Conservation (phyloP, 2,329 filamentous ascomycete species). For the Blastomyces parvus region DNA sequence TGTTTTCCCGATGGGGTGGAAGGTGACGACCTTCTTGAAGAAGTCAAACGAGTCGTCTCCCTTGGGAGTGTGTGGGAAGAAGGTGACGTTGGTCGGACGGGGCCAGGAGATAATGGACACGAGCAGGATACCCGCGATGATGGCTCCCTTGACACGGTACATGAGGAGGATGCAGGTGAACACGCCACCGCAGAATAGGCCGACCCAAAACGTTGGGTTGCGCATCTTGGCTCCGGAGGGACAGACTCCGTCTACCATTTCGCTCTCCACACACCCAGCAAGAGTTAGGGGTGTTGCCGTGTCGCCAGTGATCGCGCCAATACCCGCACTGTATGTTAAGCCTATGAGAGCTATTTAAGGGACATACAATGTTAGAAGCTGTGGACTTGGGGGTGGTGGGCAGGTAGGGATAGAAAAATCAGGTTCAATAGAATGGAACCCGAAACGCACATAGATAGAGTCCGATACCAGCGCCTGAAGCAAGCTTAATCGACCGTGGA, state of each 20-base stretch:
- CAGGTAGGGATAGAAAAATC: neutral
- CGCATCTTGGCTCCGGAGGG: slow-evolving; percentile 63
- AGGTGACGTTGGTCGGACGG: slow-evolving; percentile 62
- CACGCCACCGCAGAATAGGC: slow-evolving; percentile 76
- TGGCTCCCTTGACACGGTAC: slow-evolving; percentile 77
- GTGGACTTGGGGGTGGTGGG: neutral
- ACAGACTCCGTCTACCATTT: slow-evolving; percentile 47
- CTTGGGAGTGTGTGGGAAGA: slow-evolving; percentile 62
- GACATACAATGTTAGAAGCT: neutral
- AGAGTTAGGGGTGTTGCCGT: slow-evolving; percentile 60
- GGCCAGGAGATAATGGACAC: slow-evolving; percentile 88
- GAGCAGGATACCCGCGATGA: slow-evolving; percentile 72
- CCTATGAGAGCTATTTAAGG: slow-evolving; percentile 44
- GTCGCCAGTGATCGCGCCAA: slow-evolving; percentile 66
- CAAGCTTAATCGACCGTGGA: slow-evolving; percentile 75
- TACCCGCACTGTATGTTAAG: slow-evolving; percentile 68
- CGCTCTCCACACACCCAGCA: slow-evolving; percentile 58
- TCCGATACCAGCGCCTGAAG: slow-evolving; percentile 76
- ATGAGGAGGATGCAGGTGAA: slow-evolving; percentile 72
- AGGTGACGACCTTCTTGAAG: slow-evolving; percentile 78
- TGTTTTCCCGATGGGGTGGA: slow-evolving; percentile 63
- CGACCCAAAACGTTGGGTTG: slow-evolving; percentile 74
- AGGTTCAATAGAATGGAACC: neutral
- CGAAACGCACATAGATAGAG: slow-evolving; percentile 51
- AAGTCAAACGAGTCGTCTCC: slow-evolving; percentile 70